Base-by-base conservation (phyloP, 768 basidiomycete genomes). In the Suillus fuscotomentosus region DNA sequence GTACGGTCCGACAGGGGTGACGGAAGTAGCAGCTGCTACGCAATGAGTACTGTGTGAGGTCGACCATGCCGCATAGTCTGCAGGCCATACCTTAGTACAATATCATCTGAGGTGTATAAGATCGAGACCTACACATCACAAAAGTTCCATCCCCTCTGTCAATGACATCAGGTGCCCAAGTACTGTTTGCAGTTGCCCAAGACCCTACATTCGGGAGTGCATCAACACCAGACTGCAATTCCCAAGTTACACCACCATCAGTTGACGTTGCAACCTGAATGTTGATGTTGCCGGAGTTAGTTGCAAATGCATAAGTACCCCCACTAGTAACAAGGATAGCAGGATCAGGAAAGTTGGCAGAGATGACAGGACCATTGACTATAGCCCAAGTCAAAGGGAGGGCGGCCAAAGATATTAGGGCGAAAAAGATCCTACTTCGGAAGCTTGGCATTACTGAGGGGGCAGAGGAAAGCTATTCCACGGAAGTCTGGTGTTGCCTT, bases 21-120 rank as follows among this genome's bases (percentile, higher is more conserved):
- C 67, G 3, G 73, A 68, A 1, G 71, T 73, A 24, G 75, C 74
- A n/a, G 72, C 72, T 13, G 69, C 74, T 45, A 74, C 63, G 48
- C 75, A 75, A 60, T 75, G 75, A 20, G 66, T 67, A 22, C 51
- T 38, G 38, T 67, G 55, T 42, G 62, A 50, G 9, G 65, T 61
- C 15, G 64, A 64, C 38, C 56, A 42, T 1, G 68, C 70, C 11
- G 68, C 57, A 42, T 69, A 70, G 51, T 70, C 66, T 67, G 45
- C 20, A 59, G 9, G 20, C 5, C 27, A 9, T 10, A 20, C 27
- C 51, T 17, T 10, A 31, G 31, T 53, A 11, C 31, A 53, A 11
- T 53, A 20, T 31, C 17, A 11, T 27, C 17, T 31, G 15, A 31
- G 20, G 57, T 10, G 22, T 22, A 39, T 48, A 51, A 36, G 48